Conservation (phyloP, 2,329 filamentous ascomycete species). For the Tolypocladium tundrense region DNA sequence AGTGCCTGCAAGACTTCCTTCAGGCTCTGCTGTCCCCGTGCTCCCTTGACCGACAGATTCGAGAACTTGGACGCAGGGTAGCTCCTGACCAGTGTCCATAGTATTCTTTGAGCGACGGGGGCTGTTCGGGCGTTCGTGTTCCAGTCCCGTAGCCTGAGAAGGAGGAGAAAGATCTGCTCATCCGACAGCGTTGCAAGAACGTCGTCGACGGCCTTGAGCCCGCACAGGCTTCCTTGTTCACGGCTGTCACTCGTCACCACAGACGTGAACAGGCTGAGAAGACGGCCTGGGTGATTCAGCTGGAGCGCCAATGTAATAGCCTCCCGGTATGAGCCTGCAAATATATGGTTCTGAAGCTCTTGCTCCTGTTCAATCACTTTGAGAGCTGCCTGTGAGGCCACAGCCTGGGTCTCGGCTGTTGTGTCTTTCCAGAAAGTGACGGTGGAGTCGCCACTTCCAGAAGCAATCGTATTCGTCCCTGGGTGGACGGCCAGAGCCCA, state of each 20-base stretch:
- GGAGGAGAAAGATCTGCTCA: conserved; percentile 74
- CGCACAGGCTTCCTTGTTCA: conserved; percentile 54
- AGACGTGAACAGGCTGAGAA: conserved; percentile 73
- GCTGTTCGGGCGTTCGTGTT: conserved; percentile 90
- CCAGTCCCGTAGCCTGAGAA: conserved; percentile 84
- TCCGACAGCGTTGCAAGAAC: conserved; percentile 71
- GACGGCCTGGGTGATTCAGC: conserved; percentile 83
- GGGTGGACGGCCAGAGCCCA: conserved; percentile 78
- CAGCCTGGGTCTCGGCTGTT: conserved; percentile 66
- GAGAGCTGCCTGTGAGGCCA: conserved; percentile 62
- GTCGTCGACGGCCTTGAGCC: conserved; percentile 64
- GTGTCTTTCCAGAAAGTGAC: conserved; percentile 96
- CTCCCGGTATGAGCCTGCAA: conserved; percentile 78
- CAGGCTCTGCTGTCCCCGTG: conserved; percentile 52
- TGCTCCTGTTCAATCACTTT: conserved; percentile 90
- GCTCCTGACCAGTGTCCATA: conserved; percentile 68
- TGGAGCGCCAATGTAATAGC: conserved; percentile 87
- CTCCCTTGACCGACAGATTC: conserved; percentile 51
- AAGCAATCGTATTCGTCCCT: conserved; percentile 63
- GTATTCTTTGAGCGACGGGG: conserved; percentile 72
- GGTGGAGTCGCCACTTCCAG: conserved; percentile 84
- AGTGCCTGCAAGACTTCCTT: conserved; percentile 83
- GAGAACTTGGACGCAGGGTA: conserved; percentile 74
- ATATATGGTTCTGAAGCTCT: conserved; percentile 84
- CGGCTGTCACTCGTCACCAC: conserved; percentile 56